These are phyloP conservation scores for Vicia sativa DNA, from an alignment of 306 rosid species.

Conservation along the genomic window DNA sequence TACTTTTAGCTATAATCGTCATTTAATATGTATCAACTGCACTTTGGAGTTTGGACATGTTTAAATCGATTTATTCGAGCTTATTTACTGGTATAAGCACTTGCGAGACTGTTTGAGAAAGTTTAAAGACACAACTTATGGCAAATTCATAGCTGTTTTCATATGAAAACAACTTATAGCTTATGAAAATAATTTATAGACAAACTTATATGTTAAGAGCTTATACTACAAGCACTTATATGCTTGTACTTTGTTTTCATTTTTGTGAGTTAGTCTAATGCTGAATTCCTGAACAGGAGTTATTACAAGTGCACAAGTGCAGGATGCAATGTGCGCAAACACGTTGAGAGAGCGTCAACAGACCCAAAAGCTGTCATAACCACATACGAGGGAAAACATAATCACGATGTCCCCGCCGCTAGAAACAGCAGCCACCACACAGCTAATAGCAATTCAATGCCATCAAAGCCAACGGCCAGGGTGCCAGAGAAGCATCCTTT, in stretches of 20 bases:
- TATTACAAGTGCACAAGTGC: constrained; percentile 89
- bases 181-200: background rate
- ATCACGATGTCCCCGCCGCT: constrained; percentile 89
- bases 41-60: background rate
- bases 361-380: constrained; percentile 93
- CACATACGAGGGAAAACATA: constrained; percentile 89
- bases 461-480: constrained; percentile 47
- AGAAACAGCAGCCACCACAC: constrained; percentile 89
- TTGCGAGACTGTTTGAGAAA: background rate
- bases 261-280: constrained; percentile 27
- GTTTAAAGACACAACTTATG: background rate
- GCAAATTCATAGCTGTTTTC: too few relatives aligned
- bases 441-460: constrained; percentile 52
- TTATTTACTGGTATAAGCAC: background rate
- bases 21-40: background rate
- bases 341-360: constrained; percentile 90
- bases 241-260: background rate
- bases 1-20: constrained; percentile 2
- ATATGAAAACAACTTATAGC: background rate
- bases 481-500: constrained; percentile 61
- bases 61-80: background rate
- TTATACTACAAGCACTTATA: background rate
- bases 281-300: constrained; percentile 64
- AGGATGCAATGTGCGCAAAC: constrained; percentile 96
- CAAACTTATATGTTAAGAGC: background rate